Evolutionary conservation across 2,329 filamentous ascomycete species (phyloP).

Genomic region (Tolypocladium inflatum): DNA sequence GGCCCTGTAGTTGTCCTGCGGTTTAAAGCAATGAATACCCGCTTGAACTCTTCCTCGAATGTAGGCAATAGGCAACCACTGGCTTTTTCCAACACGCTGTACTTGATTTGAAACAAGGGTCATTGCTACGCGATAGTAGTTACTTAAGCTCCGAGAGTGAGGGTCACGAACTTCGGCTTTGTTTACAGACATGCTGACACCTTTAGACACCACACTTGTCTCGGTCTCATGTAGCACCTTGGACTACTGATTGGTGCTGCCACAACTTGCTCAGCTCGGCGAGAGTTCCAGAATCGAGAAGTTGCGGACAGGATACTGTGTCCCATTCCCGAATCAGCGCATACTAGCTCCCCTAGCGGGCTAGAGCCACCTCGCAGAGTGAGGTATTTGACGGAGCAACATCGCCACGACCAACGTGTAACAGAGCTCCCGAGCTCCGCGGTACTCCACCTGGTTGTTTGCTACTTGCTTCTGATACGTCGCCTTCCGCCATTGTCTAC

Average conservation of each 20-base stretch:
- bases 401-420: not conserved
- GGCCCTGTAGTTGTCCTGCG: not conserved
- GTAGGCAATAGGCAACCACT: not conserved
- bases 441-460: not conserved
- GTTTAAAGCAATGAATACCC: no score
- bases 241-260: no score
- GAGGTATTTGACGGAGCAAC: not conserved
- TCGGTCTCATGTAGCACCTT: not conserved
- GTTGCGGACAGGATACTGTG: not conserved
- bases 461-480: not conserved
- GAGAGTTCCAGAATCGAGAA: not conserved
- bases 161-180: no score
- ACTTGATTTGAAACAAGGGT: not conserved
- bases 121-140: not conserved
- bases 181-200: not conserved
- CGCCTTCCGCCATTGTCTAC: not conserved
- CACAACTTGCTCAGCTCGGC: no score
- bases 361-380: no score
- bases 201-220: not conserved
- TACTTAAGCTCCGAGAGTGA: not conserved
- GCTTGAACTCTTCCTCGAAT: no score
- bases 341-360: not conserved
- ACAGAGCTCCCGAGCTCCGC: not conserved
- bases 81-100: not conserved
- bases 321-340: not conserved